Conservation (phyloP, 2,329 filamentous ascomycete genomes). For the Trichoderma breve region DNA sequence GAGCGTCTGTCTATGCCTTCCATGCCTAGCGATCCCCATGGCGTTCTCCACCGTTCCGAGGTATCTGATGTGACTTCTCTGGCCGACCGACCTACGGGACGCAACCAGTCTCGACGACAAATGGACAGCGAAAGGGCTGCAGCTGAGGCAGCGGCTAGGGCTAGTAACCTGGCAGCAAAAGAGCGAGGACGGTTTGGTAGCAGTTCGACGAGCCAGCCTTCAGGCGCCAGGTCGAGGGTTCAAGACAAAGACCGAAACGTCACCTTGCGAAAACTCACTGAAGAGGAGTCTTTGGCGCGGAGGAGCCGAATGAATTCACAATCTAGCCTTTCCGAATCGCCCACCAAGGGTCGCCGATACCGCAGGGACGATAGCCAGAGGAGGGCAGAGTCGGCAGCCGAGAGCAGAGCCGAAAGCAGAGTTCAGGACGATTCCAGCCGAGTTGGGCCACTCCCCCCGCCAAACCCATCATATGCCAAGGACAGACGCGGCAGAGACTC, state of each 20-base stretch:
- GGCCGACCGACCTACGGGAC: slow-evolving; percentile 39
- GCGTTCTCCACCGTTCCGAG: slow-evolving; percentile 36
- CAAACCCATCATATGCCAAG: slow-evolving; percentile 56
- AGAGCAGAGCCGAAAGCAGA: slow-evolving; percentile 46
- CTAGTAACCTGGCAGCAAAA: slow-evolving; percentile 48
- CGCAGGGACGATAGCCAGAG: slow-evolving; percentile 52
- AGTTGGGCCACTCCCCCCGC: slow-evolving; percentile 50
- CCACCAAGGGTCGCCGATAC: slow-evolving; percentile 47
- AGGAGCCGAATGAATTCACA: slow-evolving; percentile 49
- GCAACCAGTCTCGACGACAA: slow-evolving; percentile 47
- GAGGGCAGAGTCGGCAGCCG: slow-evolving; percentile 46
- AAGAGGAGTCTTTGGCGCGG: slow-evolving; percentile 53
- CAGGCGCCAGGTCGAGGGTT: slow-evolving; percentile 58
- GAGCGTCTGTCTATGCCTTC: slow-evolving; percentile 48
- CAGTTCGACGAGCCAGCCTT: slow-evolving; percentile 45
- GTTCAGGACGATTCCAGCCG: slow-evolving; percentile 37
- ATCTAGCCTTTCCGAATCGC: slow-evolving; percentile 58
- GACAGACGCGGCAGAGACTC: slow-evolving; percentile 55
- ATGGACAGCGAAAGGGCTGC: slow-evolving; percentile 46
- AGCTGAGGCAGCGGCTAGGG: slow-evolving; percentile 47
- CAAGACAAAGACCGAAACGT: slow-evolving; percentile 60
- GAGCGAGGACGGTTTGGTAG: slow-evolving; percentile 43
- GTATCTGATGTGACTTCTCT: slow-evolving; percentile 33
- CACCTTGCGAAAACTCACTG: slow-evolving; percentile 59
- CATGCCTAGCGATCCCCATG: slow-evolving; percentile 54